Base-by-base conservation (phyloP, 2,329 filamentous ascomycete species). In the Xylaria sp. region DNA sequence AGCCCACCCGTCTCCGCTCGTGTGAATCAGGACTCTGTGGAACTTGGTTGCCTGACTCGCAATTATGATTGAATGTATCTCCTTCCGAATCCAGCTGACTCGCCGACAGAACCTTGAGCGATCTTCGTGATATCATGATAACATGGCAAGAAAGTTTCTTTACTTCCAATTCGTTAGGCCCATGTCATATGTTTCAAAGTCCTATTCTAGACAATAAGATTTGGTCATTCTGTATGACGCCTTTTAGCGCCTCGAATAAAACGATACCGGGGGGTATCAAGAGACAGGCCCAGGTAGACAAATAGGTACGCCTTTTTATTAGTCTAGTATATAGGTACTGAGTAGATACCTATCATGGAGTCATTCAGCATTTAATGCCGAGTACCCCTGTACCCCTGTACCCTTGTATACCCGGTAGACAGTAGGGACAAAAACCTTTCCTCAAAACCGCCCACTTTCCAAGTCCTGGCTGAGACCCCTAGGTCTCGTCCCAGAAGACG, bases 41-140 rank as follows among this genome's bases (percentile, higher is more conserved):
- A 47, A 3, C 5, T 36, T 7, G 20, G 31, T 9, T 27, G 17
- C 25, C 36, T 57, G 31, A 31, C 25, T 50, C 54, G n/a, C 38
- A 65, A 50, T 55, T 9, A 17, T 27, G 25, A 42, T 10, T 25
- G 13, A 47, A 51, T 47, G 62, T 74, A 56, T 64, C 64, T 65
- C 67, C 61, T 69, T 67, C 61, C 36, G 22, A 42, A 67, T 67
- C 13, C 13, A 65, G 67, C 25, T 61, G 56, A 58, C n/a, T 67
- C 63, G 45, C 59, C 31, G 54, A 33, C 10, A 45, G 45, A 33
- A 51, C 2, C 17, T 60, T 31, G 15, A 54, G 31, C 1, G 20
- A 25, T 10, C 42, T 31, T 25, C 39, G 36, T 39, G 17, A 54
- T 42, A 38, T n/a, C 5, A 27, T 10, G 9, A 9, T 22, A n/a